These are phyloP conservation scores for Logfia minima DNA, from an alignment of 129 eudicot genomes.

Conservation along the genomic window DNA sequence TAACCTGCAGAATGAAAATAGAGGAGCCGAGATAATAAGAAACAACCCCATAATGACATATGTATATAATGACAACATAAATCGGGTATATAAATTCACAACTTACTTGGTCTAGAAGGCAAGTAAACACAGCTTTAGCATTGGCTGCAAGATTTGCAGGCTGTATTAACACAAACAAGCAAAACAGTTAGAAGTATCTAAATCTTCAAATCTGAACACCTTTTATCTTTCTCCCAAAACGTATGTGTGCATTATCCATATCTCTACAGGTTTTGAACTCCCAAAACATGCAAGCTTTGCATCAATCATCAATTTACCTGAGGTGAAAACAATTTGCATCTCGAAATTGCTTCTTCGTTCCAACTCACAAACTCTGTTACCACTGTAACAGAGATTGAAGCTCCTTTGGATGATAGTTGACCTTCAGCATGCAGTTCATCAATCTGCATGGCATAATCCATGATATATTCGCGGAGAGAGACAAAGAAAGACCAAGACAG, in stretches of 20 bases:
- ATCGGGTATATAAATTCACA: neutral
- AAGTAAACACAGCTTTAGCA: slow-evolving; percentile 74
- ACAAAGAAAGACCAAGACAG: neutral
- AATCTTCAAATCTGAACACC: neutral
- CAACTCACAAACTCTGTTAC: slow-evolving; percentile 90
- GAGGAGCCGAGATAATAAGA: slow-evolving; percentile 4
- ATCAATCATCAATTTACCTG: slow-evolving; percentile 45
- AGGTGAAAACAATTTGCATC: slow-evolving; percentile 70
- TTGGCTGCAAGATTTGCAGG: slow-evolving; percentile 77
- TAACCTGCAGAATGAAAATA: slow-evolving; percentile 40
- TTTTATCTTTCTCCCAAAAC: neutral
- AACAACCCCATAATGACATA: neutral
- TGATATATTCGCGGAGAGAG: neutral
- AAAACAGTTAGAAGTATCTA: slow-evolving; percentile 14
- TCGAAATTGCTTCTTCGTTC: slow-evolving; percentile 87
- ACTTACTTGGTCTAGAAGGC: slow-evolving; percentile 90
- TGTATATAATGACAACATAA: neutral
- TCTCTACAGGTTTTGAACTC: too few relatives aligned
- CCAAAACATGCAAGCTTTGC: slow-evolving; percentile 2
- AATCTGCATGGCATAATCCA: slow-evolving; percentile 47
- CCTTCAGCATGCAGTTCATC: slow-evolving; percentile 83
- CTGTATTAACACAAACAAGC: slow-evolving; percentile 46
- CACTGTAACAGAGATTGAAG: slow-evolving; percentile 84
- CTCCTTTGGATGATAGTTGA: slow-evolving; percentile 71
- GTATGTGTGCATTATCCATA: too few relatives aligned